Percentiles rank a stretch among this genome's conserved stretches.
Conservation (phyloP, 164 flowering plant genomes). For the Berberis vulgaris region DNA sequence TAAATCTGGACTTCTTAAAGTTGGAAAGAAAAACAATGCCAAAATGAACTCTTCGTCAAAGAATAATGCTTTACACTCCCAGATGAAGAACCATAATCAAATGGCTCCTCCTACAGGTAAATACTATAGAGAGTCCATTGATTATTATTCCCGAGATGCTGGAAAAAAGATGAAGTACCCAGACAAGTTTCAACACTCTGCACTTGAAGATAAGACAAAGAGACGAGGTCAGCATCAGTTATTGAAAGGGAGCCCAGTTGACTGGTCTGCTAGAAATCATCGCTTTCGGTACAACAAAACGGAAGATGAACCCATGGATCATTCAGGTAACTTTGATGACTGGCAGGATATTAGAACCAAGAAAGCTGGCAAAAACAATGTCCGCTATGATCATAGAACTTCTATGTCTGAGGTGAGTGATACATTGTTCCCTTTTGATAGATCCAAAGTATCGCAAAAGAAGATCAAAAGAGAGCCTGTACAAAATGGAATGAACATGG, state of each 20-base stretch:
- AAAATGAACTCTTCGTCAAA: too few relatives aligned
- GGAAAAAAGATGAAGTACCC: slow-evolving; percentile 35
- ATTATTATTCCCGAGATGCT: slow-evolving; percentile 14
- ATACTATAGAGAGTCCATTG: slow-evolving; percentile 28
- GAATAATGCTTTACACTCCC: slow-evolving; percentile 10
- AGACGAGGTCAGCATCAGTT: slow-evolving; percentile 23
- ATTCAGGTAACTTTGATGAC: slow-evolving; percentile 8
- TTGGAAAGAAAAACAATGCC: slow-evolving; percentile 37
- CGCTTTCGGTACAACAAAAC: slow-evolving; percentile 27
- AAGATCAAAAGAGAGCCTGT: slow-evolving; percentile 30
- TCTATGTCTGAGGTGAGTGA: slow-evolving; percentile 30
- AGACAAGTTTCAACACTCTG: slow-evolving; percentile 21
- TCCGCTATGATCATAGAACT: slow-evolving; percentile 23
- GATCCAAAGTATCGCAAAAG: slow-evolving; percentile 26
- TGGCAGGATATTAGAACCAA: background rate
- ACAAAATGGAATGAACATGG: slow-evolving; percentile 36
- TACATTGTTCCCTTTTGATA: slow-evolving; percentile 20
- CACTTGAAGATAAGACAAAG: slow-evolving; percentile 17
- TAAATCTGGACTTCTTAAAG: slow-evolving; percentile 26
- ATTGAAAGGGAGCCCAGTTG: slow-evolving; percentile 29
- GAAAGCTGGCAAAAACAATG: slow-evolving; percentile 13
- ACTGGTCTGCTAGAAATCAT: slow-evolving; percentile 28
- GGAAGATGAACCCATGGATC: slow-evolving; percentile 33
- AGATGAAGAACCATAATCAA: slow-evolving; percentile 33
- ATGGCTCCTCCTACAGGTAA: slow-evolving; percentile 33